Percentiles rank a stretch among this genome's conserved stretches.
phyloP scores from a whole-genome alignment of 306 rosid genomes.

The Erythrophleum fordii region DNA sequence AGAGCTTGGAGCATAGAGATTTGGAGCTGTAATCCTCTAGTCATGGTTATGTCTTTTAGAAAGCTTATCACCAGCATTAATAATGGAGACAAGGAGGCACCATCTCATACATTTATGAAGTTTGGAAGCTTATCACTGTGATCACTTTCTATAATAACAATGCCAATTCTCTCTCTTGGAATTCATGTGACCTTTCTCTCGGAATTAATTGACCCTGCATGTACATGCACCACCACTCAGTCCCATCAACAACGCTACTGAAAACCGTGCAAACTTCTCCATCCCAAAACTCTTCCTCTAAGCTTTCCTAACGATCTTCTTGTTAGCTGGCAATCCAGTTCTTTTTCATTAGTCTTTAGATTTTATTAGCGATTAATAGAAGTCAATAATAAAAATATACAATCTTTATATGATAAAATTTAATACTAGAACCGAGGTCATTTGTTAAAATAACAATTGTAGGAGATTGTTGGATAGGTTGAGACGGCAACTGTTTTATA shows the following conservation, averaged over 20 bases:
- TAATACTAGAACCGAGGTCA: too few relatives aligned
- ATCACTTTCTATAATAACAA: conserved; percentile 8
- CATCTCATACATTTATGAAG: conserved; percentile 28
- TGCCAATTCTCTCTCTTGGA: conserved; percentile 15
- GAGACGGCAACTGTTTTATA: too few relatives aligned
- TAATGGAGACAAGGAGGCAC: conserved; percentile 15
- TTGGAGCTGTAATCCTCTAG: background rate
- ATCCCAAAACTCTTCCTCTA: background rate
- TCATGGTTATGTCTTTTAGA: background rate
- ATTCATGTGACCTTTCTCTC: conserved; percentile 32
- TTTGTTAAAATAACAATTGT: too few relatives aligned
- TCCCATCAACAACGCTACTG: background rate
- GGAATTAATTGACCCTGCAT: conserved; percentile 5
- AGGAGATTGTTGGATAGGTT: too few relatives aligned
- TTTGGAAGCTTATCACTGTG: conserved; percentile 36
- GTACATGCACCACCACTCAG: background rate
- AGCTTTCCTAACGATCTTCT: background rate
- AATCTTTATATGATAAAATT: too few relatives aligned
- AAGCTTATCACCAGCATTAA: background rate
- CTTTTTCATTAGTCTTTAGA: too few relatives aligned
- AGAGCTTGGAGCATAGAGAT: too few relatives aligned
- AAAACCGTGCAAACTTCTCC: conserved; percentile 22
- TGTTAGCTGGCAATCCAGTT: background rate
- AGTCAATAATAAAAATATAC: too few relatives aligned
- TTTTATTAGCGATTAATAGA: too few relatives aligned